These are phyloP conservation scores for Trichocladium uniseriatum DNA, from an alignment of 495 filamentous ascomycete genomes.

Conservation along the genomic window DNA sequence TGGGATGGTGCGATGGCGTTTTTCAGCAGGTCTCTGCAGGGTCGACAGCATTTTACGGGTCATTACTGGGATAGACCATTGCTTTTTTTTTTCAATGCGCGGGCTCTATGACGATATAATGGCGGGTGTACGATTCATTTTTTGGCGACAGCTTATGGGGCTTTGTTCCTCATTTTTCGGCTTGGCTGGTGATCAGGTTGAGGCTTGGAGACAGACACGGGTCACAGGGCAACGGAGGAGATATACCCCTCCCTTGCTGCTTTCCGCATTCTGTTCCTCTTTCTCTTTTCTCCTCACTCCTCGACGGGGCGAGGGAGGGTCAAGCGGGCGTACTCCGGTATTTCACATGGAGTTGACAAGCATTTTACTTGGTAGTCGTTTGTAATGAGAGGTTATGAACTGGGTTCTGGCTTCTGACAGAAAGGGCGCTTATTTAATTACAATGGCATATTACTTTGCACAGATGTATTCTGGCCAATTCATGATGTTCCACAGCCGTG, in stretches of 20 bases:
- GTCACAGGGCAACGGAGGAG: not conserved
- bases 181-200: no score
- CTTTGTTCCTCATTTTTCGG: no score
- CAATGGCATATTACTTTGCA: no score
- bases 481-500: no score
- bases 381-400: no score
- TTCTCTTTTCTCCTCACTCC: not conserved
- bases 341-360: not conserved
- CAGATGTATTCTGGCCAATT: no score
- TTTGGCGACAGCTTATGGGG: no score
- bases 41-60: slow-evolving; percentile 1
- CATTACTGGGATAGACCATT: slow-evolving; percentile 4
- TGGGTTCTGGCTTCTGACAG: no score
- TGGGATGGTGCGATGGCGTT: not conserved
- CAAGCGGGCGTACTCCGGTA: not conserved
- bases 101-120: not conserved
- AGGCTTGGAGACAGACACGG: no score
- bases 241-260: not conserved
- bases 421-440: no score
- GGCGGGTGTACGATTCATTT: not conserved
- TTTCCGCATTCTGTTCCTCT: not conserved
- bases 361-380: not conserved
- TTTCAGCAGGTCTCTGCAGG: not conserved
- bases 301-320: not conserved
- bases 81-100: not conserved